These are phyloP conservation scores for Candida krabiensis DNA, from an alignment of 805 yeast genomes.

Conservation along the genomic window DNA sequence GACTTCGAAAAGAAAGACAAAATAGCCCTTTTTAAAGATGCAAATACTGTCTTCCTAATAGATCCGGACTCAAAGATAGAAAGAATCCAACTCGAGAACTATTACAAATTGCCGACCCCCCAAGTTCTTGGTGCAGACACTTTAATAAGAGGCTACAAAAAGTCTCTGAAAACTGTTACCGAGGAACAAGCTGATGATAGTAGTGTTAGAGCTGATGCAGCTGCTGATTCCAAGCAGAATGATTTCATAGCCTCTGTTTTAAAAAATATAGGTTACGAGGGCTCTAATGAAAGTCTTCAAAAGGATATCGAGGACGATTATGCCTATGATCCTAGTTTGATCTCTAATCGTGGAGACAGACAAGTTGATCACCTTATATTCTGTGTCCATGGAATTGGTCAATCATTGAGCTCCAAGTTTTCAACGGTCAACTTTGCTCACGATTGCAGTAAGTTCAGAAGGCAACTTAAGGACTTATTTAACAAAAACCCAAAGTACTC, in stretches of 20 bases:
- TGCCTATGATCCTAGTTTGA: slow-evolving; percentile 43
- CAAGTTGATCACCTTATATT: slow-evolving; percentile 61
- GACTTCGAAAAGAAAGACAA: slow-evolving; percentile 28
- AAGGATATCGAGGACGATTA: slow-evolving; percentile 52
- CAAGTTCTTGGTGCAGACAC: slow-evolving; percentile 48
- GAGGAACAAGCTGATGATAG: slow-evolving; percentile 2
- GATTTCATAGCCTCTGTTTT: slow-evolving; percentile 12
- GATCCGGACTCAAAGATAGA: slow-evolving; percentile 29
- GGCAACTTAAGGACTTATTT: slow-evolving; percentile 50
- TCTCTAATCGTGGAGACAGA: slow-evolving; percentile 38
- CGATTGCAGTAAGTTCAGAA: slow-evolving; percentile 67
- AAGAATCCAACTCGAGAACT: slow-evolving; percentile 27
- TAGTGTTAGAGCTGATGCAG: neutral
- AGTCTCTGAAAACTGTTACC: slow-evolving; percentile 5
- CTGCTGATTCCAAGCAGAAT: neutral
- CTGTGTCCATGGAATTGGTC: slow-evolving; percentile 97
- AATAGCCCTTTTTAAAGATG: slow-evolving; percentile 28
- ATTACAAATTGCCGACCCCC: slow-evolving; percentile 21
- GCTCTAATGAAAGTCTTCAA: slow-evolving; percentile 37
- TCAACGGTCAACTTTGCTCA: slow-evolving; percentile 87
- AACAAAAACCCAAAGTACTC: slow-evolving; percentile 43
- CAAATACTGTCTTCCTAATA: slow-evolving; percentile 23
- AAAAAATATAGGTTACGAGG: slow-evolving; percentile 12
- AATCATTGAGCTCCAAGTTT: slow-evolving; percentile 71
- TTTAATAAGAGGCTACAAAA: slow-evolving; percentile 49